Conservation (phyloP, 345 rosid genomes). For the Salix brachista region DNA sequence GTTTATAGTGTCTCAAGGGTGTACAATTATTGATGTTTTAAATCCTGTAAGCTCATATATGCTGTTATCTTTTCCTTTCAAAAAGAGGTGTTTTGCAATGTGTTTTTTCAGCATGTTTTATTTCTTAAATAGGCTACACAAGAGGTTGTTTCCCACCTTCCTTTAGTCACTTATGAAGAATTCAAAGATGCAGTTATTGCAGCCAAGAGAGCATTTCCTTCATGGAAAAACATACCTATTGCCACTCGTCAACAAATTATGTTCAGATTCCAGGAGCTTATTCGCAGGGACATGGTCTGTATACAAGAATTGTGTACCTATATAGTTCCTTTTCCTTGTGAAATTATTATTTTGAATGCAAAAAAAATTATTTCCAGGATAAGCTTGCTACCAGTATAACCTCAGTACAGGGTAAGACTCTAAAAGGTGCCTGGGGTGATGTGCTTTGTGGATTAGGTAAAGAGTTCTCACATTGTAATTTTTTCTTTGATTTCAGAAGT, state of each 20-base stretch:
- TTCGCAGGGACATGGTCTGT: constrained; percentile 73
- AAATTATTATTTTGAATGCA: background rate
- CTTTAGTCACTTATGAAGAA: constrained; percentile 81
- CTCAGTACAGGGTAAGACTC: constrained; percentile 87
- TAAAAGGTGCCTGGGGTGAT: constrained; percentile 96
- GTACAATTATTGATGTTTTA: constrained; percentile 59
- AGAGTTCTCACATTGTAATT: background rate
- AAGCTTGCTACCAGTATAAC: constrained; percentile 87
- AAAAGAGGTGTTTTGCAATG: background rate
- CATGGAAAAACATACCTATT: constrained; percentile 84
- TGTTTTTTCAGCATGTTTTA: background rate
- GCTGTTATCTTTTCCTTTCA: background rate
- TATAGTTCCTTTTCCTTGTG: background rate
- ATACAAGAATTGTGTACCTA: background rate
- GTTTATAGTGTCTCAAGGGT: constrained; percentile 66
- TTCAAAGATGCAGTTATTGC: constrained; percentile 84
- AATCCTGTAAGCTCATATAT: constrained; percentile 64
- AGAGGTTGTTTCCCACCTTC: constrained; percentile 79
- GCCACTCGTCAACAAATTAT: constrained; percentile 81
- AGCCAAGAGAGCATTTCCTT: constrained; percentile 75
- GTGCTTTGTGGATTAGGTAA: constrained; percentile 91
- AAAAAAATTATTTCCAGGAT: constrained; percentile 40
- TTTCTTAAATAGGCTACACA: constrained; percentile 71
- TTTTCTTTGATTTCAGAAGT: background rate
- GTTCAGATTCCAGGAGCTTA: constrained; percentile 91